Base-by-base conservation (phyloP, 768 basidiomycete species). In the Leccinum disarticulatum region DNA sequence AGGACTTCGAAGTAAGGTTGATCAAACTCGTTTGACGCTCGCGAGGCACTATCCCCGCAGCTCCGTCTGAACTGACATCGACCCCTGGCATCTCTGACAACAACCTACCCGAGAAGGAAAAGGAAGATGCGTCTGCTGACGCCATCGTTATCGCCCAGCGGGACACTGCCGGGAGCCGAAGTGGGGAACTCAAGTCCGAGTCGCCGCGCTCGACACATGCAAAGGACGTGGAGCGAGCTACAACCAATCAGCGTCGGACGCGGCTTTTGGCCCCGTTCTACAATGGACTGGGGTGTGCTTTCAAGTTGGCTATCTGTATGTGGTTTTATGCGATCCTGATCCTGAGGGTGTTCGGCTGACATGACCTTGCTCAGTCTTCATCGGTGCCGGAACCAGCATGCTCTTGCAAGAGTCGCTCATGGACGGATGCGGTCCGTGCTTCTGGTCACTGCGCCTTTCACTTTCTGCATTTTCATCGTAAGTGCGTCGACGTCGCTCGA, bases 21-120 rank as follows among this genome's bases (percentile, higher is more conserved):
- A 91, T 93, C 77, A 85, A 86, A 67, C 86, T 88, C 66, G 87
- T 95, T 55, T 93, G 92, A 91, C 74, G 80, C 51, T 73, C 77
- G 25, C 79, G 85, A 36, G 64, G 74, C 54, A 71, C 63, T 10
- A 53, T 70, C 60, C 75, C 73, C 17, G 65, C 71, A 8, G 67
- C 77, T 6, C 68, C 79, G 4, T 70, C 76, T 49, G 73, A 54
- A 68, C 71, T 72, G 33, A 74, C 80, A n/a, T 80, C 82, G 43
- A 80, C 82, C 4, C 78, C 77, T 10, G 77, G 77, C 7, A 75
- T 77, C 9, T 87, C 86, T 2, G 80, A 84, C 50, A 77, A 83
- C 57, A 77, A 83, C 63, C 79, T 90, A n/a, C 78, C 72, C 55
- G 85, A 84, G 63, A 85, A 84, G 68, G 58, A 67, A 17, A 64